A percentile compares a stretch with the other conserved stretches of the same genome.
Evolutionary conservation across 257 asterid genomes (phyloP).

Genomic region (Craterostigma plantagineum): DNA sequence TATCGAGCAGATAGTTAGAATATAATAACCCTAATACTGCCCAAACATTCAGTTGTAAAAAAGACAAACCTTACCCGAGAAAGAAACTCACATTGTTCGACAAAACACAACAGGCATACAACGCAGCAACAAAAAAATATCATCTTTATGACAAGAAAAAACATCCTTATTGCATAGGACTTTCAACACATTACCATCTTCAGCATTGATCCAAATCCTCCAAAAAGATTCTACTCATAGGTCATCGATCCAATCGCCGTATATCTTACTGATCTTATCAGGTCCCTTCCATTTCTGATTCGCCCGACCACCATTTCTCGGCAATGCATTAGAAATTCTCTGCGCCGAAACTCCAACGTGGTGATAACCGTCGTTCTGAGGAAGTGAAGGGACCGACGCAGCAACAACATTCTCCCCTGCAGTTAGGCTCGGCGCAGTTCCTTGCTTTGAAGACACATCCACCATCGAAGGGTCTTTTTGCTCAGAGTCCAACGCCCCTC

Average conservation of each 20-base stretch:
- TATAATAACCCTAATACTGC: no score
- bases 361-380: constrained; percentile 20
- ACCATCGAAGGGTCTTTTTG: constrained; percentile 25
- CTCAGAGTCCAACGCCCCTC: constrained; percentile 29
- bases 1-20: no score
- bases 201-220: no score
- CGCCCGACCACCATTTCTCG: constrained; percentile 15
- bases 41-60: no score
- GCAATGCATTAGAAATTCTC: constrained; percentile 25
- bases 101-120: no score
- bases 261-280: constrained; percentile 51
- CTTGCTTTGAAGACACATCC: constrained; percentile 21
- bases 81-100: no score
- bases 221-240: constrained; percentile 4
- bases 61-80: no score
- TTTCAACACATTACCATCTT: no score
- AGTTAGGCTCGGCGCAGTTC: constrained; percentile 12
- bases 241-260: constrained; percentile 52
- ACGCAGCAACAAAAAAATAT: no score
- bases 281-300: constrained; percentile 53
- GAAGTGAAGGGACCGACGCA: constrained; percentile 13
- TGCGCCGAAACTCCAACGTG: constrained; percentile 29
- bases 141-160: no score
- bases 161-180: no score
- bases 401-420: constrained; percentile 13